Base-by-base conservation (phyloP, 352 stramenopile genomes). In the Phytophthora brassicae region DNA sequence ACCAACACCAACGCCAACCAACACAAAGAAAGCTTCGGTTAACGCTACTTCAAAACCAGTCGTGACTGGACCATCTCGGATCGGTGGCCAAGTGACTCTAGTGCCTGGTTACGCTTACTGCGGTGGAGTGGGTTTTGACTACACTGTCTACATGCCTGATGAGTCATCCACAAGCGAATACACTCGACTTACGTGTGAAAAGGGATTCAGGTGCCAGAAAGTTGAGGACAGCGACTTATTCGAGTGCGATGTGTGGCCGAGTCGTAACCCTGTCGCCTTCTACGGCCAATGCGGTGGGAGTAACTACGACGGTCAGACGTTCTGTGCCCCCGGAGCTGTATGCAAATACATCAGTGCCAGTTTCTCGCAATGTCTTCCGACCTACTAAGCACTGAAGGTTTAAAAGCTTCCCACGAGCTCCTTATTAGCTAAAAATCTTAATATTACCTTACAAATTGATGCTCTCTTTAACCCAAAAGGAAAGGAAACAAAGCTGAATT, bases 291-390 rank as follows among this genome's bases (percentile, higher is more conserved):
- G 63, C 6, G 63, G 63, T n/a, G 63, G 63, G 33, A 39, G 36
- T 13, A 45, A 55, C 41, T 70, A 66, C 19, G 63, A 70, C 24
- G 63, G 63, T 7, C 63, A 70, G 44, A 70, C 43, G 4, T 70
- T 70, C 56, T 70, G 63, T 17, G 50, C 63, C 16, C 63, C 63
- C 4, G 63, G 63, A 35, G 50, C 63, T 0, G 49, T 70, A 36
- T 70, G 63, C 50, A 70, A 70, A 50, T 70, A 62, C 28, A 60
- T 66, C 13, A 70, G 56, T 39, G 36, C 49, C 11, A 66, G 50
- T n/a, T 70, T 70, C 48, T 69, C 61, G 20, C 61, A 69, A 47
- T 69, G 61, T n/a, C 61, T 69, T 8, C 61, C 61, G 1, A 69
- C 61, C 13, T 69, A 69, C 35, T 69, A 69, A 42, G 13, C 41